Conservation (phyloP, 2,329 filamentous ascomycete species). For the Microsporum canis region DNA sequence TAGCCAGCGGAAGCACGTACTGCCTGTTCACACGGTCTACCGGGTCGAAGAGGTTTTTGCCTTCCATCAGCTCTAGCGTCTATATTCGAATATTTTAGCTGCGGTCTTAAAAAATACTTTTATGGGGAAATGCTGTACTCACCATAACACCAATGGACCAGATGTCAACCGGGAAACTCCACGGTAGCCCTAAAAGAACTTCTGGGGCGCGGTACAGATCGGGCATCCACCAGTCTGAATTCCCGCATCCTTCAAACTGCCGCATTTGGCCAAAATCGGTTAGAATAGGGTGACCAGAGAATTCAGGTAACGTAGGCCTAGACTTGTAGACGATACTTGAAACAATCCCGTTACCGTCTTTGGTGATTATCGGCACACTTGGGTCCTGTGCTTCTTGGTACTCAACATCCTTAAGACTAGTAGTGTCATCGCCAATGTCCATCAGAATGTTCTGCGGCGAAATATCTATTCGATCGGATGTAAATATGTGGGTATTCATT, state of each 20-base stretch:
- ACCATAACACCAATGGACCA: conserved; percentile 22
- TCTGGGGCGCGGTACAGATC: conserved; percentile 20
- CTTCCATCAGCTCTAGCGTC: conserved; percentile 22
- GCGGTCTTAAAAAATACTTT: too few relatives aligned
- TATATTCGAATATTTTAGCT: conserved; percentile 4
- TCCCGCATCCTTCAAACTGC: conserved; percentile 4
- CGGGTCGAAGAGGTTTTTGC: conserved; percentile 20
- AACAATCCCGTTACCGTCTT: conserved; percentile 1
- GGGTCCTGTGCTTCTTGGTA: conserved; percentile 9
- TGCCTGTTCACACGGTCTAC: conserved; percentile 16
- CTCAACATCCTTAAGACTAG: conserved; percentile 11
- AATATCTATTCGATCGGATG: conserved; percentile 9
- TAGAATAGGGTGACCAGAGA: conserved; percentile 14
- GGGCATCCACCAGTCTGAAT: conserved; percentile 18
- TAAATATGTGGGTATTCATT: neutral
- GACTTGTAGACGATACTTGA: conserved; percentile 10
- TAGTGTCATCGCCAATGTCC: conserved; percentile 5
- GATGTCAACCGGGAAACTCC: conserved; percentile 17
- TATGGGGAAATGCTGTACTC: neutral
- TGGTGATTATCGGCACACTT: conserved; percentile 8
- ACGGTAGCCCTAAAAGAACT: conserved; percentile 18
- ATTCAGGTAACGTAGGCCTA: conserved; percentile 6
- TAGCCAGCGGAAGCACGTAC: conserved; percentile 20
- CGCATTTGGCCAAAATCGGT: conserved; percentile 19
- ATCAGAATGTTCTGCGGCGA: conserved; percentile 13